These are phyloP conservation scores for Phaffia tasmanica DNA, from an alignment of 768 basidiomycete species.

Conservation along the genomic window DNA sequence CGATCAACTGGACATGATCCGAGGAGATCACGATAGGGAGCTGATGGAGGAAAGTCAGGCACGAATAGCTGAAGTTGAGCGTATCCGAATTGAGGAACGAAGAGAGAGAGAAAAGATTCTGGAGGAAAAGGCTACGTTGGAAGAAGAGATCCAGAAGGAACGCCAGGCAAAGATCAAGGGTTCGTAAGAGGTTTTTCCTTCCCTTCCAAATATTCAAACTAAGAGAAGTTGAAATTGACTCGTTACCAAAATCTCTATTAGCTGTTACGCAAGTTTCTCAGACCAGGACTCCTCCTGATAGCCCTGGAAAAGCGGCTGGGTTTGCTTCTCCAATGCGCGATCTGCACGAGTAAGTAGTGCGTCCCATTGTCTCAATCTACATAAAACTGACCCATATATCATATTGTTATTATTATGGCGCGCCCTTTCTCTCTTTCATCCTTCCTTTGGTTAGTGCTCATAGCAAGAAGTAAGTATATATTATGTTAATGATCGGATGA, in stretches of 20 bases:
- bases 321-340: slow-evolving; percentile 14
- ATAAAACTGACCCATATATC: too few species aligned
- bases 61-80: slow-evolving; percentile 11
- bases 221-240: neutral
- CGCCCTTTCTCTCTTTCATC: too few species aligned
- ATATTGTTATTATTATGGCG: too few species aligned
- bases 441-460: neutral
- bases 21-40: slow-evolving; percentile 6
- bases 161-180: slow-evolving; percentile 17
- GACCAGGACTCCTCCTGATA: slow-evolving; percentile 6
- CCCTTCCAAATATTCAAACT: too few species aligned
- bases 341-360: slow-evolving; percentile 7
- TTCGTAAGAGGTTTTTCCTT: neutral
- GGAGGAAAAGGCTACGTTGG: neutral
- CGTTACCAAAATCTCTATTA: neutral
- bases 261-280: slow-evolving; percentile 6
- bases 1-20: slow-evolving; percentile 14
- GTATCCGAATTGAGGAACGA: neutral
- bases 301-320: slow-evolving; percentile 1
- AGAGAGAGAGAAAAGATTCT: neutral
- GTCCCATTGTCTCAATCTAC: too few species aligned
- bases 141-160: slow-evolving; percentile 15
- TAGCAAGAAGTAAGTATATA: slow-evolving; percentile 11
- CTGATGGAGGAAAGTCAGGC: slow-evolving; percentile 8
- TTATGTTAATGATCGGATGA: too few species aligned